phyloP scores from a whole-genome alignment of 1,284 basidiomycete species.

The Tilletia caries region DNA sequence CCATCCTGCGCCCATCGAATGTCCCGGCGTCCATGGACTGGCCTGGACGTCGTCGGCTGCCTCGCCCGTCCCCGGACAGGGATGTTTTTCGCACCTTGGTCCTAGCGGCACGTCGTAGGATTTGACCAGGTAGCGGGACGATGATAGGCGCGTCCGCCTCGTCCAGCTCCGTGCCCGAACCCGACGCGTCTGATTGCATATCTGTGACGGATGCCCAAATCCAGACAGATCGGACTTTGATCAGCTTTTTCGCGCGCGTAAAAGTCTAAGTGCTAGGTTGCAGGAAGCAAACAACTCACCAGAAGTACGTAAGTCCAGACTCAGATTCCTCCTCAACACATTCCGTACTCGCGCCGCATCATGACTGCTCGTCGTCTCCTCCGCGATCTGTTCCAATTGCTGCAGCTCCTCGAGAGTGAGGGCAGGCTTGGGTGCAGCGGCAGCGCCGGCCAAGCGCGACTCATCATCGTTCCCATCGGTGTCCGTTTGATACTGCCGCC shows the following conservation, averaged over 20 bases:
- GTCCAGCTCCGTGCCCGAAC: constrained; percentile 55
- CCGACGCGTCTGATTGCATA: not conserved
- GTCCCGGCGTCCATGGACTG: not conserved
- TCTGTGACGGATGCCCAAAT: constrained; percentile 16
- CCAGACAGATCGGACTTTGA: too few relatives aligned
- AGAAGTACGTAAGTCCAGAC: constrained; percentile 60
- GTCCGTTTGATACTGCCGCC: constrained; percentile 64
- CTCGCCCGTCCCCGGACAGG: constrained; percentile 66
- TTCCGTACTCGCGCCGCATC: constrained; percentile 79
- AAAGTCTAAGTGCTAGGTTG: too few relatives aligned
- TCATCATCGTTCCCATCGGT: constrained; percentile 54
- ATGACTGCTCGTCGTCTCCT: constrained; percentile 68
- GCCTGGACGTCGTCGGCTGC: constrained; percentile 14
- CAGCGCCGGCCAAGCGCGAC: constrained; percentile 1
- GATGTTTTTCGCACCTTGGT: constrained; percentile 93
- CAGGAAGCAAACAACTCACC: constrained; percentile 16
- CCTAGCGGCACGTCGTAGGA: constrained; percentile 82
- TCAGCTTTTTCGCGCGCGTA: too few relatives aligned
- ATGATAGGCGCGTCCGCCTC: constrained; percentile 85
- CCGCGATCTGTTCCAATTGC: constrained; percentile 83
- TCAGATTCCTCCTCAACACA: constrained; percentile 79
- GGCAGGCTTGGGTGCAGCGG: constrained; percentile 56
- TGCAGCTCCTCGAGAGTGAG: constrained; percentile 88
- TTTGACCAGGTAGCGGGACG: constrained; percentile 78
- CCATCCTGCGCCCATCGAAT: constrained; percentile 12